phyloP scores from a whole-genome alignment of 257 asterid species.

The Ajuga chamaepitys region DNA sequence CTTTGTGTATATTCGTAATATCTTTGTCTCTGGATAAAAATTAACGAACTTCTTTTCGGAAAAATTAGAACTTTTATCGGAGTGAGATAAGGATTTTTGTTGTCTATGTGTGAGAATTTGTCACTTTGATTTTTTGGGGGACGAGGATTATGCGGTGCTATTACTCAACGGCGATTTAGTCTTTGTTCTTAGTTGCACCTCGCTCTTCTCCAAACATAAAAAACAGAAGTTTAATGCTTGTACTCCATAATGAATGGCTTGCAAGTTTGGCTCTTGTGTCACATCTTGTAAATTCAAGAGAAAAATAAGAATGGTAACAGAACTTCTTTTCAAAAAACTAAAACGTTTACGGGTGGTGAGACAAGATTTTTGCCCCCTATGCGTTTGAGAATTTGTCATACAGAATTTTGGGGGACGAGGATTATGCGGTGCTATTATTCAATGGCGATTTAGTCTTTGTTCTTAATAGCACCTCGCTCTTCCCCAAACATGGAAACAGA shows the following conservation, averaged over 20 bases:
- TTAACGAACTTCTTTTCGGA: no score
- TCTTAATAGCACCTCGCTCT: neutral
- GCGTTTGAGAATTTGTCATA: neutral
- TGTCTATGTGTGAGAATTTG: neutral
- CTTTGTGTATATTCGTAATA: neutral
- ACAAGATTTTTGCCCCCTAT: no score
- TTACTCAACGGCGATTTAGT: neutral
- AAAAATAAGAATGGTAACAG: conserved; percentile 12
- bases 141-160: conserved; percentile 6
- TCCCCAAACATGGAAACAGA: conserved; percentile 29
- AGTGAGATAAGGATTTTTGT: no score
- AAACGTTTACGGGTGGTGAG: no score
- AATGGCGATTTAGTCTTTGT: neutral
- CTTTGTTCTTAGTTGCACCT: conserved; percentile 5
- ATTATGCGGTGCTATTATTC: conserved; percentile 6
- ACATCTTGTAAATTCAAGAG: neutral
- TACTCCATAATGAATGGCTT: conserved; percentile 26
- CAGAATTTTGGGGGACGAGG: conserved; percentile 5
- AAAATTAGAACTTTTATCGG: no score
- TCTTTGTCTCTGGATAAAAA: neutral
- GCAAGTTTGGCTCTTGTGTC: conserved; percentile 60
- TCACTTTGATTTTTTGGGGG: conserved; percentile 1
- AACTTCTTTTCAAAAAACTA: no score
- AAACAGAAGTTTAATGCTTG: conserved; percentile 57
- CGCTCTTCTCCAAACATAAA: conserved; percentile 21